These are phyloP conservation scores for Candida tunisiensis DNA, from an alignment of 1,139 yeast genomes.

Conservation along the genomic window DNA sequence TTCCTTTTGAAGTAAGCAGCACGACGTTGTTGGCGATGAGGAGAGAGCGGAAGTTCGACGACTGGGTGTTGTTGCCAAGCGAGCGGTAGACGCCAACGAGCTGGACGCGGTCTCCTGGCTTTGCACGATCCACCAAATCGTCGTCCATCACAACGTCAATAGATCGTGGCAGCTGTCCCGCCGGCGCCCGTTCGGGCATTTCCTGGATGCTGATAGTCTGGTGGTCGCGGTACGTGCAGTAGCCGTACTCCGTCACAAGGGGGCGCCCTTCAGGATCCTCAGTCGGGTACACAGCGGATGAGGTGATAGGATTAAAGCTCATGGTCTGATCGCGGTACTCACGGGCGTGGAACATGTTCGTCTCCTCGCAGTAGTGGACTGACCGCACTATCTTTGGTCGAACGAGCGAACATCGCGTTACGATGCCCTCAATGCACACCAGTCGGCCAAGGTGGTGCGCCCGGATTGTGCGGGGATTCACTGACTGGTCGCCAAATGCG, in stretches of 20 bases:
- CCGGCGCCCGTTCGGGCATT: slow-evolving; percentile 97
- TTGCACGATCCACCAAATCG: slow-evolving; percentile 79
- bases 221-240: slow-evolving; percentile 84
- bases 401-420: slow-evolving; percentile 82
- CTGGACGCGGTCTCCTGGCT: slow-evolving; percentile 95
- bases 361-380: slow-evolving; percentile 82
- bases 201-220: slow-evolving; percentile 91
- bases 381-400: slow-evolving; percentile 86
- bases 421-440: slow-evolving; percentile 89
- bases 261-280: slow-evolving; percentile 87
- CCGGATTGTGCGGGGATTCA: slow-evolving; percentile 77
- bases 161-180: slow-evolving; percentile 92
- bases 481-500: slow-evolving; percentile 76
- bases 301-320: slow-evolving; percentile 67
- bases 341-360: slow-evolving; percentile 74
- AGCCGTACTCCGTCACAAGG: slow-evolving; percentile 81
- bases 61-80: slow-evolving; percentile 42
- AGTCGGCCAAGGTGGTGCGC: slow-evolving; percentile 64
- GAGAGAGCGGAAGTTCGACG: slow-evolving; percentile 61
- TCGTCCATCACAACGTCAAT: slow-evolving; percentile 85
- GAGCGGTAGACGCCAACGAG: slow-evolving; percentile 90
- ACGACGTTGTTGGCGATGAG: slow-evolving; percentile 80
- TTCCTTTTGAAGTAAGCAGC: slow-evolving; percentile 65
- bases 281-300: slow-evolving; percentile 84
- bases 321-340: slow-evolving; percentile 92